Evolutionary conservation across 176 grass and related monocot genomes (phyloP).

Genomic region (Saccharum spontaneum): DNA sequence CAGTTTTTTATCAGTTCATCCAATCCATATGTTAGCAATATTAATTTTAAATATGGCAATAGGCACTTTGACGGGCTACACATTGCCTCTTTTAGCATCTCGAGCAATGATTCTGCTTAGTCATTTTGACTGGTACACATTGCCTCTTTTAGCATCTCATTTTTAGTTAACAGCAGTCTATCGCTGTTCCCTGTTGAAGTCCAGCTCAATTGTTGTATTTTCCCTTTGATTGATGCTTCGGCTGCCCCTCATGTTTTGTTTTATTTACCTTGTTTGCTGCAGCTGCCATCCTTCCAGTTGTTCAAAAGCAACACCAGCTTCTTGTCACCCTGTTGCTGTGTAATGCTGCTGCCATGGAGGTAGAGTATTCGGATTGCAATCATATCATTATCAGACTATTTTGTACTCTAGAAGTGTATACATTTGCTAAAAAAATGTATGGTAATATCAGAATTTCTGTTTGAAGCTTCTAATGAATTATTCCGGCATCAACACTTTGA

Average conservation of each 20-base stretch:
- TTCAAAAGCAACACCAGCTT: conserved; percentile 99
- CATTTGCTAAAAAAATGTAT: not conserved
- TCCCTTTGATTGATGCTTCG: not conserved
- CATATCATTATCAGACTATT: not conserved
- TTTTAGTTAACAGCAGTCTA: not conserved
- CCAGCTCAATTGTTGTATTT: not conserved
- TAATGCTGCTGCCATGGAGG: conserved; percentile 96
- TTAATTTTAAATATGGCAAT: not conserved
- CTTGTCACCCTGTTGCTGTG: conserved; percentile 96
- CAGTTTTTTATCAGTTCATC: not conserved
- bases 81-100: not conserved
- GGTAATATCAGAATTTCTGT: not conserved
- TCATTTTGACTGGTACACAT: not conserved
- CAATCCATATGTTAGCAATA: not conserved
- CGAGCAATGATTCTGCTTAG: not conserved
- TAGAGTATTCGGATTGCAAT: conserved; percentile 26
- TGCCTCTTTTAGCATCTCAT: conserved; percentile 1
- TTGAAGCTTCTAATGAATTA: conserved; percentile 9
- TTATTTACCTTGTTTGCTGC: conserved; percentile 32
- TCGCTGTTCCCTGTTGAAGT: not conserved
- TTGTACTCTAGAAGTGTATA: not conserved
- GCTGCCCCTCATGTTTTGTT: not conserved
- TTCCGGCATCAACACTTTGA: not conserved
- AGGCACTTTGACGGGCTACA: not conserved
- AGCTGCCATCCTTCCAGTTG: conserved; percentile 96